Conservation (phyloP, 1,284 basidiomycete genomes). For the Cryptococcus neoformans region DNA sequence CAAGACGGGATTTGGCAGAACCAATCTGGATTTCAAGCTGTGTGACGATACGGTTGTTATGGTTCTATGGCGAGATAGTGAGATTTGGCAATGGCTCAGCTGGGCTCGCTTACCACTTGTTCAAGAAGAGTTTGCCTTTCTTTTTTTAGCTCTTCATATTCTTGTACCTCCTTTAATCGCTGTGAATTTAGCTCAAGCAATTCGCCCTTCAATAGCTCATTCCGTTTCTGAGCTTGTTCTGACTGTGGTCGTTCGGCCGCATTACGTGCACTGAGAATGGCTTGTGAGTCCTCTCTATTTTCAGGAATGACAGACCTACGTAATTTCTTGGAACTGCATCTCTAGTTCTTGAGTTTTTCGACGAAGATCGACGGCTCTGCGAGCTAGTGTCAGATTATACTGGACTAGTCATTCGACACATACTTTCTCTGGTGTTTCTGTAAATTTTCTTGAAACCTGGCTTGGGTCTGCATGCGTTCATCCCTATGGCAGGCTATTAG, state of each 20-base stretch:
- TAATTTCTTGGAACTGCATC: slow-evolving; percentile 59
- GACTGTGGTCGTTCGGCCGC: slow-evolving; percentile 68
- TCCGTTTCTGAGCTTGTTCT: slow-evolving; percentile 61
- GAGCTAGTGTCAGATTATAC: not conserved
- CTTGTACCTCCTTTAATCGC: slow-evolving; percentile 56
- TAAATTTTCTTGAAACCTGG: slow-evolving; percentile 20
- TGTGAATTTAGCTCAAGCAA: slow-evolving; percentile 61
- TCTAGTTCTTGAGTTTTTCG: slow-evolving; percentile 58
- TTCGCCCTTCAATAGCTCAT: slow-evolving; percentile 60
- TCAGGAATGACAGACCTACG: slow-evolving; percentile 53
- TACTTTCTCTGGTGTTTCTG: slow-evolving; percentile 30
- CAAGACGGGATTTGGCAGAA: slow-evolving; percentile 66
- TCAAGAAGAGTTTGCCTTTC: slow-evolving; percentile 49
- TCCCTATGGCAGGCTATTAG: slow-evolving; percentile 18
- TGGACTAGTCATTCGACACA: slow-evolving; percentile 2
- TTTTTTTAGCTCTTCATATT: slow-evolving; percentile 61
- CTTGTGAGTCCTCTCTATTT: not conserved
- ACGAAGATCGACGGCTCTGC: slow-evolving; percentile 49
- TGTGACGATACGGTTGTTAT: slow-evolving; percentile 23
- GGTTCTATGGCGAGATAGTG: slow-evolving; percentile 11
- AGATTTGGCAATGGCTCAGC: not conserved
- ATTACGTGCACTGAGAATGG: slow-evolving; percentile 57
- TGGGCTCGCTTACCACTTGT: slow-evolving; percentile 23
- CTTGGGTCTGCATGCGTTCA: slow-evolving; percentile 19
- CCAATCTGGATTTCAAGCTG: slow-evolving; percentile 48